Conservation (phyloP, 2,329 filamentous ascomycete genomes). For the Colletotrichum sp. region DNA sequence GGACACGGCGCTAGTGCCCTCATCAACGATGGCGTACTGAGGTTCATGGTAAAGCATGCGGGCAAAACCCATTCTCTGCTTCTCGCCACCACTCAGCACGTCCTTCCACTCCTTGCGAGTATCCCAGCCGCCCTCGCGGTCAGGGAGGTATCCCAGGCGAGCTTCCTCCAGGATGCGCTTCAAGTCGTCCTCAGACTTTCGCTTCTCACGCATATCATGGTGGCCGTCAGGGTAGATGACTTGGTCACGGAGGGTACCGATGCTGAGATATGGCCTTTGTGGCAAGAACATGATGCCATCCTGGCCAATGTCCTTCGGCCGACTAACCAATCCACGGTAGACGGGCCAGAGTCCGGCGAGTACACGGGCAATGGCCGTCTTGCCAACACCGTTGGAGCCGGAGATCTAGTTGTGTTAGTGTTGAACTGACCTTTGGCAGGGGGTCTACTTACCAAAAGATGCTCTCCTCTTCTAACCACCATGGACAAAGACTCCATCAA, state of each 20-base stretch:
- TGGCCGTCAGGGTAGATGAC: constrained; percentile 98
- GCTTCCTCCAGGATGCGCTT: constrained; percentile 82
- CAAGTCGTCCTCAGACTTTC: constrained; percentile 79
- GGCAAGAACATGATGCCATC: constrained; percentile 99
- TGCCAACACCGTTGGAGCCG: constrained; percentile 92
- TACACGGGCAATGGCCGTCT: constrained; percentile 85
- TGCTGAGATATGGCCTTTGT: constrained; percentile 89
- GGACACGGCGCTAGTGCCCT: constrained; percentile 92
- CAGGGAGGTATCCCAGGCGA: constrained; percentile 84
- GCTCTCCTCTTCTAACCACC: constrained; percentile 88
- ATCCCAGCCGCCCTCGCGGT: constrained; percentile 95
- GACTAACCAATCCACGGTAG: constrained; percentile 89
- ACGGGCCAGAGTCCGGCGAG: constrained; percentile 95
- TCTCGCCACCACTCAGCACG: constrained; percentile 95
- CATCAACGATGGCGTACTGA: constrained; percentile 91
- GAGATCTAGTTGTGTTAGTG: constrained; percentile 65
- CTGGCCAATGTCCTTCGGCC: constrained; percentile 78
- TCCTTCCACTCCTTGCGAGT: constrained; percentile 99
- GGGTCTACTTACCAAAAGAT: constrained; percentile 68
- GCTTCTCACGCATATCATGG: constrained; percentile 86
- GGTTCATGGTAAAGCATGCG: constrained; percentile 94
- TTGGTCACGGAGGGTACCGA: constrained; percentile 93
- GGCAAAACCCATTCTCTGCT: constrained; percentile 93
- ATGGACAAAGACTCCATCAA: constrained; percentile 88
- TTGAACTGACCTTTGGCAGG: background rate